Conservation (phyloP, 2,329 filamentous ascomycete species). For the Fusarium armeniacum region DNA sequence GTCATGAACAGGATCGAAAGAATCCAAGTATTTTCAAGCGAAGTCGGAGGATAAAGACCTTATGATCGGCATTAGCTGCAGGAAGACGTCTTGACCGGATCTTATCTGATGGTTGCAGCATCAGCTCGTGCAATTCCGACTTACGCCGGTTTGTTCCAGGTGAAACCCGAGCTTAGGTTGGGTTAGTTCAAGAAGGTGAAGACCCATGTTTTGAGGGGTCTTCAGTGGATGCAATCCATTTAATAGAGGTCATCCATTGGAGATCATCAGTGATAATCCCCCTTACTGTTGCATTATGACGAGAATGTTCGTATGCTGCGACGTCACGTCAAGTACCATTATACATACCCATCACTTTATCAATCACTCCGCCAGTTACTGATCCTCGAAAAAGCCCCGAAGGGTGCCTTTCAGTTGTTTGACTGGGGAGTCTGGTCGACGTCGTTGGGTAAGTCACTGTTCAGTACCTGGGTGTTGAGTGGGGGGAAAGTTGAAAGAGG, state of each 20-base stretch:
- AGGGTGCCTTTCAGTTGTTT: background rate
- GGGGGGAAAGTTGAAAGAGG: constrained; percentile 9
- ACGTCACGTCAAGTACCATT: constrained; percentile 24
- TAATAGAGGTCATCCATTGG: constrained; percentile 11
- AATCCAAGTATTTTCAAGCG: constrained; percentile 38
- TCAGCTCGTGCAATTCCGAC: constrained; percentile 43
- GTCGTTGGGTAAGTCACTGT: constrained; percentile 3
- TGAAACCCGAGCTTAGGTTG: constrained; percentile 30
- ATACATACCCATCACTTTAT: background rate
- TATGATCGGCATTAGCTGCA: constrained; percentile 23
- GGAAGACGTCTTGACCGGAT: constrained; percentile 27
- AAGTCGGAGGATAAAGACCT: constrained; percentile 44
- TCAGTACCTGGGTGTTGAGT: constrained; percentile 9
- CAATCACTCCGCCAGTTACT: background rate
- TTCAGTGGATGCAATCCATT: constrained; percentile 26
- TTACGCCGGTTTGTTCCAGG: constrained; percentile 34
- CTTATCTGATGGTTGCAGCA: constrained; percentile 30
- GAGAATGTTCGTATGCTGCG: constrained; percentile 9
- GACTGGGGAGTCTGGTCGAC: constrained; percentile 12
- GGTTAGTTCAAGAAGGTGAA: constrained; percentile 17
- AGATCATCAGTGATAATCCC: constrained; percentile 23
- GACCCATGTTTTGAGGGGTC: constrained; percentile 28
- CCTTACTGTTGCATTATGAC: constrained; percentile 29
- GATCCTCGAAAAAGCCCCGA: background rate
- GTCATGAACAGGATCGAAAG: background rate